phyloP scores from a whole-genome alignment of 768 basidiomycete genomes.

The Mycena sanguinolenta region DNA sequence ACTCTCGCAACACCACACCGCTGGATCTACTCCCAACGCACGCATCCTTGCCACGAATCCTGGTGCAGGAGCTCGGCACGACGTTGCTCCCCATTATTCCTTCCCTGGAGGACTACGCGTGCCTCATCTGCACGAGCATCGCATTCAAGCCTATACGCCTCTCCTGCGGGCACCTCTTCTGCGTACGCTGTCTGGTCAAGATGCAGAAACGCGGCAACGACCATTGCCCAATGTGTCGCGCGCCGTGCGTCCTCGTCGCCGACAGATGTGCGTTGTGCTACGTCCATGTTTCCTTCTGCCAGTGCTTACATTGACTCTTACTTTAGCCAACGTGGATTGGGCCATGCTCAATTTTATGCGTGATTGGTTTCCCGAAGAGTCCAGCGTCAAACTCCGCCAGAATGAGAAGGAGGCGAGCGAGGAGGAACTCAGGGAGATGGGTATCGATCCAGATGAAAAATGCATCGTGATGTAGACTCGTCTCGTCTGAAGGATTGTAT shows the following conservation, averaged over 20 bases:
- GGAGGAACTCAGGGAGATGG: constrained; percentile 78
- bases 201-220: constrained; percentile 86
- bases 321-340: constrained; percentile 81
- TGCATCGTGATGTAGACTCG: constrained; percentile 65
- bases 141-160: constrained; percentile 95
- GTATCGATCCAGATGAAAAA: constrained; percentile 61
- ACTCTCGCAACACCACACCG: constrained; percentile 39
- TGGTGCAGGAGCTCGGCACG: constrained; percentile 88
- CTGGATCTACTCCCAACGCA: constrained; percentile 48
- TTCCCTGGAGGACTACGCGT: constrained; percentile 86
- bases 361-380: constrained; percentile 92
- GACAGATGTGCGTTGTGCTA: constrained; percentile 75
- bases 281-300: constrained; percentile 2
- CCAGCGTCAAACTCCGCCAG: constrained; percentile 76
- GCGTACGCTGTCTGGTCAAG: constrained; percentile 87
- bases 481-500: too few species aligned
- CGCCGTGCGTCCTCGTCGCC: constrained; percentile 81
- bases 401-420: constrained; percentile 81
- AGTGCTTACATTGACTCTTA: not conserved
- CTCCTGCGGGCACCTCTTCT: constrained; percentile 83
- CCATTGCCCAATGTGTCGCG: constrained; percentile 89
- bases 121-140: constrained; percentile 89
- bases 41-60: constrained; percentile 66
- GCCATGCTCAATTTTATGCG: constrained; percentile 88
- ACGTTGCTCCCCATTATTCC: constrained; percentile 88